Evolutionary conservation across 2,329 filamentous ascomycete species (phyloP), one percentile per base, ranked within the genome.

Genomic region (Xylariaceae sp.): DNA sequence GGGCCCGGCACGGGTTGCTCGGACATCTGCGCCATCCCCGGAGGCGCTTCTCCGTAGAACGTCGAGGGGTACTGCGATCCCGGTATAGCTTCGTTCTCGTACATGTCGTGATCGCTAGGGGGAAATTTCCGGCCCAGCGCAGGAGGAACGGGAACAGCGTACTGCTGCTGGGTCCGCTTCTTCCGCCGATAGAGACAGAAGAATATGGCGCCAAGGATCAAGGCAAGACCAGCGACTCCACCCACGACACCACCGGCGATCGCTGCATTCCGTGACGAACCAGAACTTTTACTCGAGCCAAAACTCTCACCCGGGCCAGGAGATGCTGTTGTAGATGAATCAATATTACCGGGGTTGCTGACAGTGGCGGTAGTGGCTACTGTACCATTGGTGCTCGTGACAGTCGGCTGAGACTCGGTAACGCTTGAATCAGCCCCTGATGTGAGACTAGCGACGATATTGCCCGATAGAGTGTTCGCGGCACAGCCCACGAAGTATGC

Each of bases 201-300:
- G 1, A 68, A 63, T 8, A 70, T 57, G 7, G 61, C 66, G 4
- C 64, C 66, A 3, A 59, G 56, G 45, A 73, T 64, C 13, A 71
- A 55, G 10, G 65, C 64, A 47, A 70, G 59, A 45, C 65, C 66
- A 23, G 64, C 67, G 50, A 71, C 57, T 11, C 70, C 69, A 15
- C 68, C 69, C 18, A 69, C 57, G 4, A 66, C 64, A 11, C 69
- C 67, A 17, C 68, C 67, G 1, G 61, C 68, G 30, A 74, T 73
- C 15, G 68, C 68, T 3, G 71, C 73, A 3, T 61, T 56, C 44
- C 66, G 66, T 4, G 17, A 61, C 37, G 61, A 60, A 3, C 34
- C 30, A 11, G 61, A 58, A 51, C 50, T 54, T 51, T 15, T 13
- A 41, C 37, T n/a, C n/a, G 61, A 60, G 6, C 35, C 30, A 10